These are phyloP conservation scores for Mortierella sp. DNA, from an alignment of 371 early-diverging fungal species.

Conservation along the genomic window DNA sequence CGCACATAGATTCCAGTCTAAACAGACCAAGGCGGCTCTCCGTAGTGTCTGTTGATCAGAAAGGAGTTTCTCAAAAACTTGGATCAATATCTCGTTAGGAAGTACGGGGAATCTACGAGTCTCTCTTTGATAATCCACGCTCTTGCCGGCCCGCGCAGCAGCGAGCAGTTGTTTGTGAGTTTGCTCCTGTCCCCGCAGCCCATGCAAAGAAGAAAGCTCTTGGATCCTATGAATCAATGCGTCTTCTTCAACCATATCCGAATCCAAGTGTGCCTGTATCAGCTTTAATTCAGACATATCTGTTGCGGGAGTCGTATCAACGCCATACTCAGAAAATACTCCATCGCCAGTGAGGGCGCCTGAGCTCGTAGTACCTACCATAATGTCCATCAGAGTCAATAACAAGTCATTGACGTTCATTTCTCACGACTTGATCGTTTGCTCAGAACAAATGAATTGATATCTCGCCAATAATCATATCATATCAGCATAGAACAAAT, in stretches of 20 bases:
- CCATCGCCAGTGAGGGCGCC: too few species aligned
- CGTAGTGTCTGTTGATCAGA: conserved; percentile 59
- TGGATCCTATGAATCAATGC: conserved; percentile 13
- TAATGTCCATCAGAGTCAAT: neutral
- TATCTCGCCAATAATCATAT: neutral
- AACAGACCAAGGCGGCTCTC: conserved; percentile 62
- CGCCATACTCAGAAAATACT: too few species aligned
- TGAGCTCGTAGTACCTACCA: too few species aligned
- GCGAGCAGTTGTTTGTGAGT: conserved; percentile 4
- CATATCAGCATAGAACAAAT: neutral
- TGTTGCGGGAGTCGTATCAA: neutral
- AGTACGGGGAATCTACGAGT: conserved; percentile 12
- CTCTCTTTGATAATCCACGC: neutral
- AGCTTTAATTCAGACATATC: neutral
- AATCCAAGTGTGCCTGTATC: neutral
- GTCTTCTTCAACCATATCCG: conserved; percentile 20
- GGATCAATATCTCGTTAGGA: conserved; percentile 63
- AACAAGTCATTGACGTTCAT: neutral
- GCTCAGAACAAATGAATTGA: neutral
- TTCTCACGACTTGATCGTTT: neutral
- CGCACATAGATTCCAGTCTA: conserved; percentile 68
- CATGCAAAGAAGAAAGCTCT: conserved; percentile 2
- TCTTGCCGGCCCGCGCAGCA: conserved; percentile 27
- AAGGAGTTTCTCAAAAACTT: conserved; percentile 59
- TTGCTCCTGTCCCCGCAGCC: neutral